phyloP scores from a whole-genome alignment of 768 basidiomycete genomes.

The Boletus rubescentipes region DNA sequence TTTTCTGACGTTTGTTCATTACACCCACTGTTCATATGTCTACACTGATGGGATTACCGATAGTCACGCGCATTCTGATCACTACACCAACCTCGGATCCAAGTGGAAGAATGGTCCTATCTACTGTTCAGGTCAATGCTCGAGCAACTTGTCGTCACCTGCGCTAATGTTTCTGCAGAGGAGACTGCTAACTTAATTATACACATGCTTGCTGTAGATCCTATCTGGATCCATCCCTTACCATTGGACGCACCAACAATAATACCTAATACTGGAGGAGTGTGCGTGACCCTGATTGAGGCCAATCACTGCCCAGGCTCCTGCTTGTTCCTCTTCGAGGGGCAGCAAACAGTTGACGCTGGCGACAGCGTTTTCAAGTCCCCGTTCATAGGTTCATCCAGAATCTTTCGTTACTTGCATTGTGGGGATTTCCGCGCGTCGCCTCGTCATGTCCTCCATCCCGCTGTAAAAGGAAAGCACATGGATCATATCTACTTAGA shows the following conservation, averaged over 20 bases:
- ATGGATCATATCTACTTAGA: slow-evolving; percentile 92
- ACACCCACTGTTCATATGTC: background rate
- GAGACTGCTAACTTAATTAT: slow-evolving; percentile 89
- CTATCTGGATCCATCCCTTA: slow-evolving; percentile 84
- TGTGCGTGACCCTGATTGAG: slow-evolving; percentile 90
- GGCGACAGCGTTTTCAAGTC: slow-evolving; percentile 82
- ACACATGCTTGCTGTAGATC: slow-evolving; percentile 87
- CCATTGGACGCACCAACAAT: slow-evolving; percentile 74
- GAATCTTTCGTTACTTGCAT: slow-evolving; percentile 85
- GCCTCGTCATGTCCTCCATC: slow-evolving; percentile 84
- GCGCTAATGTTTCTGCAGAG: slow-evolving; percentile 35
- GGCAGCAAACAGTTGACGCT: slow-evolving; percentile 82
- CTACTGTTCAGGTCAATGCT: slow-evolving; percentile 73
- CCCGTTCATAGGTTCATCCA: slow-evolving; percentile 63
- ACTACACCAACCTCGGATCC: slow-evolving; percentile 89
- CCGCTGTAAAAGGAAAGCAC: slow-evolving; percentile 73
- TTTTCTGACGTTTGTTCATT: slow-evolving; percentile 69
- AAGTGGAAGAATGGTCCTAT: slow-evolving; percentile 91
- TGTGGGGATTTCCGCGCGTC: slow-evolving; percentile 94
- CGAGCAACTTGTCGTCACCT: background rate
- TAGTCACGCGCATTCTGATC: slow-evolving; percentile 96
- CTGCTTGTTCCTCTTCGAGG: slow-evolving; percentile 91
- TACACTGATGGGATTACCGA: slow-evolving; percentile 9
- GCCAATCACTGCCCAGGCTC: slow-evolving; percentile 99
- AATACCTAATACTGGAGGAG: slow-evolving; percentile 81